Conservation (phyloP, 495 filamentous ascomycete genomes). For the Haplographium delicatum region DNA sequence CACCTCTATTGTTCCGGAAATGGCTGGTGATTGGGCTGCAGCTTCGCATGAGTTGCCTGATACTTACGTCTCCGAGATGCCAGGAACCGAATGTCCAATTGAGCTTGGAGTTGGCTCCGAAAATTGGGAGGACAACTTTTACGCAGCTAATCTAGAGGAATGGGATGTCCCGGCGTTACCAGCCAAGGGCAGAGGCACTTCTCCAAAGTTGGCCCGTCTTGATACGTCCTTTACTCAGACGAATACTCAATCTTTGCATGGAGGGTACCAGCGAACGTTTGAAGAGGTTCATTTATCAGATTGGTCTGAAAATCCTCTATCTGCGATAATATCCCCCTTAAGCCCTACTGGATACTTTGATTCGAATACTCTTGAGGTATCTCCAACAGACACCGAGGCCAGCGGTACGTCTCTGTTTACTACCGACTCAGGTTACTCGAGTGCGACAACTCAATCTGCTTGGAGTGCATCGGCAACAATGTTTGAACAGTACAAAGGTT, state of each 20-base stretch:
- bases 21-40: slow-evolving; percentile 7
- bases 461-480: not conserved
- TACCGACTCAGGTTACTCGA: slow-evolving; percentile 24
- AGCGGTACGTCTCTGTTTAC: slow-evolving; percentile 19
- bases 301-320: slow-evolving; percentile 1
- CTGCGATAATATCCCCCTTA: slow-evolving; percentile 18
- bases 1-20: slow-evolving; percentile 4
- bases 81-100: slow-evolving; percentile 8
- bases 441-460: slow-evolving; percentile 15
- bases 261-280: no score
- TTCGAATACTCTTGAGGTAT: slow-evolving; percentile 10
- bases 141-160: slow-evolving; percentile 11
- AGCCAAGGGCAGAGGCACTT: slow-evolving; percentile 2
- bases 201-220: slow-evolving; percentile 14
- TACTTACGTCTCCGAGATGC: slow-evolving; percentile 21
- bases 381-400: slow-evolving; percentile 21
- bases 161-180: slow-evolving; percentile 6
- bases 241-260: slow-evolving; percentile 2
- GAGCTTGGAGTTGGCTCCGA: slow-evolving; percentile 3
- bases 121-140: slow-evolving; percentile 13
- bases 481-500: not conserved
- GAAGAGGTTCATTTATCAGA: not conserved
- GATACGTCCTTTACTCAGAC: slow-evolving; percentile 15
- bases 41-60: slow-evolving; percentile 19
- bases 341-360: slow-evolving; percentile 9